These are phyloP conservation scores for Thalassiosira sp. DNA, from an alignment of 352 stramenopile genomes.

Conservation along the genomic window DNA sequence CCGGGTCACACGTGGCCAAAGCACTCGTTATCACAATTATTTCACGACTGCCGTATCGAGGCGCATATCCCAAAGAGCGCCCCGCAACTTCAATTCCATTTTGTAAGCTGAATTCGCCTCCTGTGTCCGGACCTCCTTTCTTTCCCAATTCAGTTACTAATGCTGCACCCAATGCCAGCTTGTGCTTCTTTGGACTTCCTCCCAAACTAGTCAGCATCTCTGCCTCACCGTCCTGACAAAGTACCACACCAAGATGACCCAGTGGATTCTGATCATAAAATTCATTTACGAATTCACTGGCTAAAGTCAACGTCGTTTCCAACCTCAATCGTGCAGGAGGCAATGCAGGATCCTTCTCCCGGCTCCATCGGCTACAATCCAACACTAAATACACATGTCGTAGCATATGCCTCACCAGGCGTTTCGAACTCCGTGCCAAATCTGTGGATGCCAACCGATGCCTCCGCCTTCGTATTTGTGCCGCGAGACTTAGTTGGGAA, in stretches of 20 bases:
- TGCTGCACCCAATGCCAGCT: constrained; percentile 57
- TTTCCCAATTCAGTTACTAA: constrained; percentile 46
- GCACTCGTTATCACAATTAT: constrained; percentile 94
- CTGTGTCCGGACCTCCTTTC: constrained; percentile 34
- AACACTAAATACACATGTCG: constrained; percentile 79
- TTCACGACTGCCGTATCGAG: constrained; percentile 85
- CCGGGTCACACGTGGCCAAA: constrained; percentile 94
- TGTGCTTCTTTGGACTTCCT: constrained; percentile 62
- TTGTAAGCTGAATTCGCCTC: constrained; percentile 77
- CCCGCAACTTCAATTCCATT: constrained; percentile 82
- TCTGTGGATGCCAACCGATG: constrained; percentile 72
- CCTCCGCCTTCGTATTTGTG: constrained; percentile 61
- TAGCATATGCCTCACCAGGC: constrained; percentile 78
- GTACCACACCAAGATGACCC: constrained; percentile 71
- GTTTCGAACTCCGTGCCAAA: constrained; percentile 56
- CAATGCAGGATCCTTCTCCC: constrained; percentile 72
- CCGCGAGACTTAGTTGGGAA: constrained; percentile 45
- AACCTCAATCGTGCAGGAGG: constrained; percentile 56
- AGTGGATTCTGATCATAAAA: constrained; percentile 83
- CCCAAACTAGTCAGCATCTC: constrained; percentile 75
- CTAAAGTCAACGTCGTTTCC: constrained; percentile 56
- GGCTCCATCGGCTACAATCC: constrained; percentile 70
- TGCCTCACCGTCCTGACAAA: constrained; percentile 72
- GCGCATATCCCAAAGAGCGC: constrained; percentile 88
- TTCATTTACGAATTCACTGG: constrained; percentile 71